These are phyloP conservation scores for Auriscalpium orientale DNA, from an alignment of 768 basidiomycete genomes.

Conservation along the genomic window DNA sequence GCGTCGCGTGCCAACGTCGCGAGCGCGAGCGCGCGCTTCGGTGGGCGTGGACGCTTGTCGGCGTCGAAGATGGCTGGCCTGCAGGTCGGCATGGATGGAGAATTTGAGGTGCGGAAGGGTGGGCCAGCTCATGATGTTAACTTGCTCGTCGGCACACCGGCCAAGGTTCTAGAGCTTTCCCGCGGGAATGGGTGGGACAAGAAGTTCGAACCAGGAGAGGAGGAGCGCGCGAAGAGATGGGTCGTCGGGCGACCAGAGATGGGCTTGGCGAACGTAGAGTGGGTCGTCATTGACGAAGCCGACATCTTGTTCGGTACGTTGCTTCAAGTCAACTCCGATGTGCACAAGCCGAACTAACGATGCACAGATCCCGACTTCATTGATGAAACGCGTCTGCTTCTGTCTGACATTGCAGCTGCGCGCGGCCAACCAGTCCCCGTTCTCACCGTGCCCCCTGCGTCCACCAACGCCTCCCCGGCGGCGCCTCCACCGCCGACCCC, in stretches of 20 bases:
- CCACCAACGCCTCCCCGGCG: neutral
- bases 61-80: conserved; percentile 40
- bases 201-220: conserved; percentile 24
- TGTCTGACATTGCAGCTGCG: conserved; percentile 63
- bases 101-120: conserved; percentile 16
- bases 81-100: conserved; percentile 12
- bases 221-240: conserved; percentile 28
- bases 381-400: conserved; percentile 58
- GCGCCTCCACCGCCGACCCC: conserved; percentile 15
- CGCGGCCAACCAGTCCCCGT: conserved; percentile 40
- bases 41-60: conserved; percentile 19
- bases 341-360: neutral
- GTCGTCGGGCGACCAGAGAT: conserved; percentile 46
- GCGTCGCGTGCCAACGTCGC: conserved; percentile 51
- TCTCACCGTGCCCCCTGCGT: neutral
- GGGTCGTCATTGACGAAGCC: conserved; percentile 89
- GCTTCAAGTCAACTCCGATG: neutral
- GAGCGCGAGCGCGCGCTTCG: conserved; percentile 17
- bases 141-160: conserved; percentile 56
- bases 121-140: conserved; percentile 34
- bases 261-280: conserved; percentile 66
- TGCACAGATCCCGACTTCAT: conserved; percentile 73
- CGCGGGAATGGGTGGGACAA: conserved; percentile 48
- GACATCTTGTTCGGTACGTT: conserved; percentile 78
- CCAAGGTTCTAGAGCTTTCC: conserved; percentile 55